These are phyloP conservation scores for Trypanosoma scelopori DNA, from an alignment of 208 protist species.

Conservation along the genomic window DNA sequence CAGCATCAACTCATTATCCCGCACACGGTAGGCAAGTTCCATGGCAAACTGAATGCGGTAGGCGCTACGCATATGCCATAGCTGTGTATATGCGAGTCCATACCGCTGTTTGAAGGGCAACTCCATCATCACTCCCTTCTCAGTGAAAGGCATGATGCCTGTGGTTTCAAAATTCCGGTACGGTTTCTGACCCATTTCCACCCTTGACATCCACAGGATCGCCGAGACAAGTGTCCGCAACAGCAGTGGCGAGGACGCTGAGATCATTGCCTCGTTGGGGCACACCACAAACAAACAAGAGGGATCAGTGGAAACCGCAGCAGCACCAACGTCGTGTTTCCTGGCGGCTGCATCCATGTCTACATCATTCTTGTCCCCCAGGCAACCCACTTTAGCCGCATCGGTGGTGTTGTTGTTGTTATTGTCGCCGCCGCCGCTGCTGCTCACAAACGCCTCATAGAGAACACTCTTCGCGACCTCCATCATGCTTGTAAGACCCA, in stretches of 20 bases:
- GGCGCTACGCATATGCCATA: slow-evolving; percentile 24
- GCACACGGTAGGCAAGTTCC: slow-evolving; percentile 21
- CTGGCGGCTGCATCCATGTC: not conserved
- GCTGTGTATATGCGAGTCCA: slow-evolving; percentile 18
- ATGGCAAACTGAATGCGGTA: slow-evolving; percentile 33
- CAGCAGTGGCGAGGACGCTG: slow-evolving; percentile 17
- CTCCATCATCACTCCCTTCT: slow-evolving; percentile 15
- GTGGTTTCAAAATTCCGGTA: slow-evolving; percentile 28
- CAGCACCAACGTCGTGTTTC: not conserved
- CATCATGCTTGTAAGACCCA: slow-evolving; percentile 36
- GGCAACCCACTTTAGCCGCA: not conserved
- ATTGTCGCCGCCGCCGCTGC: not conserved
- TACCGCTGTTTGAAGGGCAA: slow-evolving; percentile 29
- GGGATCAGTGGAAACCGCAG: not conserved
- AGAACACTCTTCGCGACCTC: slow-evolving; percentile 35
- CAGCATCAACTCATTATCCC: slow-evolving; percentile 31
- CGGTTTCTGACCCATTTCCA: slow-evolving; percentile 15
- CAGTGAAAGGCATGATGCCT: slow-evolving; percentile 23
- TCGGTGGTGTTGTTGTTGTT: not conserved
- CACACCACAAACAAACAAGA: slow-evolving; percentile 7
- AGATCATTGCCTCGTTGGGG: slow-evolving; percentile 27
- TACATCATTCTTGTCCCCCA: not conserved
- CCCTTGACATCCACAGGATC: slow-evolving; percentile 29
- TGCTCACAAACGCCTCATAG: slow-evolving; percentile 24
- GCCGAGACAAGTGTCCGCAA: slow-evolving; percentile 33